Percentiles rank a stretch among this genome's conserved stretches.
These are phyloP conservation scores for Colletotrichum tofieldiae DNA, from an alignment of 2,329 filamentous ascomycete species.

Conservation along the genomic window DNA sequence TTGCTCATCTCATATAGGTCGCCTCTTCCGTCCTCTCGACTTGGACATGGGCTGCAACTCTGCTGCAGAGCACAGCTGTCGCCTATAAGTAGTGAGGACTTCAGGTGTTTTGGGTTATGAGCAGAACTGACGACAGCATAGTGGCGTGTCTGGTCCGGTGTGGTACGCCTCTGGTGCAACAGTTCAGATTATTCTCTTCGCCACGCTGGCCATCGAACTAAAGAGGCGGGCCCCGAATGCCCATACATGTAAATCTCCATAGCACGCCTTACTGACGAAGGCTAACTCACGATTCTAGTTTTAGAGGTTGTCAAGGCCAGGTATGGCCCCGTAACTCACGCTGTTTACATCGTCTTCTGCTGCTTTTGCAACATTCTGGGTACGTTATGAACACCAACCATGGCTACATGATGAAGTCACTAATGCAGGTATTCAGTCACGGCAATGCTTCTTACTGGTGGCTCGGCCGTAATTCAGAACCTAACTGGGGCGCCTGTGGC, in stretches of 20 bases:
- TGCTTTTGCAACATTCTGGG: slow-evolving; percentile 82
- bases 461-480: slow-evolving; percentile 56
- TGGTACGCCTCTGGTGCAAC: slow-evolving; percentile 81
- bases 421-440: slow-evolving; percentile 77
- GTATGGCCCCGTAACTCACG: slow-evolving; percentile 80
- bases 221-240: slow-evolving; percentile 91
- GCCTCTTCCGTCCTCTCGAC: slow-evolving; percentile 92
- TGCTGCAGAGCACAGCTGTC: slow-evolving; percentile 85
- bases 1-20: slow-evolving; percentile 53
- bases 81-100: slow-evolving; percentile 77
- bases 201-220: slow-evolving; percentile 90
- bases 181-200: slow-evolving; percentile 91
- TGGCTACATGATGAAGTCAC: not conserved
- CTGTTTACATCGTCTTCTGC: slow-evolving; percentile 86
- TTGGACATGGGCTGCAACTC: slow-evolving; percentile 93
- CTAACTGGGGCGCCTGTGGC: slow-evolving; percentile 68
- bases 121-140: not conserved
- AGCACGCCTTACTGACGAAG: rapidly evolving
- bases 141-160: slow-evolving; percentile 72
- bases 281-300: slow-evolving; percentile 52
- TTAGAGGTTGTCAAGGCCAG: slow-evolving; percentile 87
- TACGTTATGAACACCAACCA: not conserved
- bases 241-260: slow-evolving; percentile 69
- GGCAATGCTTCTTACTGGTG: slow-evolving; percentile 90
- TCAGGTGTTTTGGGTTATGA: rapidly evolving